Percentiles rank a stretch among this genome's conserved stretches.
Evolutionary conservation across 2,329 filamentous ascomycete genomes (phyloP).

Genomic region (Cercospora canescens): DNA sequence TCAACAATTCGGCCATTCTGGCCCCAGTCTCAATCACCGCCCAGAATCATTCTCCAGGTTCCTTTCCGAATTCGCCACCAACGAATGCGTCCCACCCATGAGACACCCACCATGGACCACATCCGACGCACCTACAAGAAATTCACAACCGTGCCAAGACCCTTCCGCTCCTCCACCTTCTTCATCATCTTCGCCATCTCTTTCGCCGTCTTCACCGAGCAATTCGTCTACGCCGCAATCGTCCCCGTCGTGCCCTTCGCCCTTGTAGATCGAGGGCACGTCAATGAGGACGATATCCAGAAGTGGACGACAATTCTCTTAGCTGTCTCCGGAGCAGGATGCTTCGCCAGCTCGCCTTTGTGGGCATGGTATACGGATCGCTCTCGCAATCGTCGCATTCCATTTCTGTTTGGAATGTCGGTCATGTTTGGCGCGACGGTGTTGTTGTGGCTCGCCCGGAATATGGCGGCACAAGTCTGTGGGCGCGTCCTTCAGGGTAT

Average conservation of each 20-base stretch:
- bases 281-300: slow-evolving; percentile 48
- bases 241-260: slow-evolving; percentile 24
- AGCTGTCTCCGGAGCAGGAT: slow-evolving; percentile 65
- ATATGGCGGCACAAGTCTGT: slow-evolving; percentile 58
- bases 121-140: not conserved
- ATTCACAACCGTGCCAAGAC: not conserved
- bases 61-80: not conserved
- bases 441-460: slow-evolving; percentile 63
- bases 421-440: slow-evolving; percentile 62
- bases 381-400: slow-evolving; percentile 59
- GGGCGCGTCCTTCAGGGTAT: slow-evolving; percentile 68
- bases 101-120: not conserved
- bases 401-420: slow-evolving; percentile 62
- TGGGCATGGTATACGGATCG: slow-evolving; percentile 61
- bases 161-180: slow-evolving; percentile 14
- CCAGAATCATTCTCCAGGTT: not conserved
- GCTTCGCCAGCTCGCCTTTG: slow-evolving; percentile 52
- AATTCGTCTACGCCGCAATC: slow-evolving; percentile 25
- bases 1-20: not conserved
- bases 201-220: slow-evolving; percentile 25
- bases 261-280: slow-evolving; percentile 12
- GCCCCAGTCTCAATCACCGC: not conserved
- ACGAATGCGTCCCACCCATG: not conserved
- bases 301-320: slow-evolving; percentile 68
- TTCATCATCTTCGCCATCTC: slow-evolving; percentile 23